phyloP scores from a whole-genome alignment of 345 rosid species.

The Trapa incisa region DNA sequence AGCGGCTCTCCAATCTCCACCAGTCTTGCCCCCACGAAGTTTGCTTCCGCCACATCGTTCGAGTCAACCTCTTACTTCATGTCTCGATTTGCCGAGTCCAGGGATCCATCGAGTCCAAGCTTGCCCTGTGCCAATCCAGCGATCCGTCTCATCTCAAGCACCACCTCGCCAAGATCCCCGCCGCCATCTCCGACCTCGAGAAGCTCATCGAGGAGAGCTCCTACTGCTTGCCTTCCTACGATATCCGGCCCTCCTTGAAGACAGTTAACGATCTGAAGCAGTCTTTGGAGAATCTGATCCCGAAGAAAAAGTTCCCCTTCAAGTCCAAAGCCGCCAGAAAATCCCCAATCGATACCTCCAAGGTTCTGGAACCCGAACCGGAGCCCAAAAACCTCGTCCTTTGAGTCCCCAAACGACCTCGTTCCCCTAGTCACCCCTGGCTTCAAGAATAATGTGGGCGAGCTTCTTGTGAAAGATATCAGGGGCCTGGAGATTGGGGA shows the following conservation, averaged over 20 bases:
- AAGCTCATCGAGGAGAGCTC: slow-evolving; percentile 66
- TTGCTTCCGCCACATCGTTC: slow-evolving; percentile 18
- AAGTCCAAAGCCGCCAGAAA: slow-evolving; percentile 36
- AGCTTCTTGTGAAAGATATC: slow-evolving; percentile 32
- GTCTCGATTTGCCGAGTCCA: slow-evolving; percentile 48
- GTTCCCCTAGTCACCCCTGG: slow-evolving; percentile 34
- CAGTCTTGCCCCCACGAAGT: slow-evolving; percentile 29
- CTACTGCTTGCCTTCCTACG: slow-evolving; percentile 63
- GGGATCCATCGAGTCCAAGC: slow-evolving; percentile 39
- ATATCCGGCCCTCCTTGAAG: slow-evolving; percentile 62
- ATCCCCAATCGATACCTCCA: slow-evolving; percentile 8
- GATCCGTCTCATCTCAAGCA: slow-evolving; percentile 34
- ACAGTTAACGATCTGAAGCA: slow-evolving; percentile 54
- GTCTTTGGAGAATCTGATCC: slow-evolving; percentile 40
- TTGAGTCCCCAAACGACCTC: slow-evolving; percentile 9
- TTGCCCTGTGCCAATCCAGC: slow-evolving; percentile 23
- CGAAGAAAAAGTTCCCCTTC: slow-evolving; percentile 69
- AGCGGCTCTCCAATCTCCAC: slow-evolving; percentile 68
- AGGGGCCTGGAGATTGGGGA: slow-evolving; percentile 48
- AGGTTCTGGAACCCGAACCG: slow-evolving; percentile 9
- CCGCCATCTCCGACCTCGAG: slow-evolving; percentile 53
- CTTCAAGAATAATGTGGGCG: slow-evolving; percentile 34
- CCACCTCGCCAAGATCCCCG: slow-evolving; percentile 36
- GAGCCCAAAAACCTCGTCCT: background rate
- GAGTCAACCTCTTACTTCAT: slow-evolving; percentile 50